These are phyloP conservation scores for Penicillium salamii DNA, from an alignment of 495 filamentous ascomycete genomes.

Conservation along the genomic window DNA sequence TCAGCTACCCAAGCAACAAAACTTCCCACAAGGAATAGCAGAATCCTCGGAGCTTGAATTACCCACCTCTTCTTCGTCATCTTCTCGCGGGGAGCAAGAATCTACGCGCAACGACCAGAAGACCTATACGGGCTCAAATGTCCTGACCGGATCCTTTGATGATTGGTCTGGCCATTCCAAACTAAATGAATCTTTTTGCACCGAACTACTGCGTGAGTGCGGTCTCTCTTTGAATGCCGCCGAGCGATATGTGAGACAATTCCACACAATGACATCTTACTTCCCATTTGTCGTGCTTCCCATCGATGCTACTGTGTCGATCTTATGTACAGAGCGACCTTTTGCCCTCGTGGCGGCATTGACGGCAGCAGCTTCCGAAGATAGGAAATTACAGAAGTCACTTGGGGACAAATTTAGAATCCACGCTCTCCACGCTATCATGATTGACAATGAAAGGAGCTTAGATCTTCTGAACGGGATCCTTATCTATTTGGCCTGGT, in stretches of 20 bases:
- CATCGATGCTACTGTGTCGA: neutral
- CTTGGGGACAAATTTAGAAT: neutral
- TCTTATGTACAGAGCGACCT: neutral
- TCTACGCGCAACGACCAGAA: neutral
- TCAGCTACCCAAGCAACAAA: neutral
- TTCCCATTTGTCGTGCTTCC: neutral
- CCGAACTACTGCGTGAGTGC: neutral
- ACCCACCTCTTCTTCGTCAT: neutral
- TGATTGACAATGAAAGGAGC: neutral
- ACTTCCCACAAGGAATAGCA: neutral
- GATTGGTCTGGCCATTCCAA: neutral
- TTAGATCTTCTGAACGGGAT: neutral
- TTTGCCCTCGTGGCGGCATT: neutral
- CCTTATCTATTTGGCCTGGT: neutral
- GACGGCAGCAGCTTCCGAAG: neutral
- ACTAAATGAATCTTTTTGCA: neutral
- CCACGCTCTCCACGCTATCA: neutral
- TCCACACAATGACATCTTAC: neutral
- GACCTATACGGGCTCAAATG: neutral
- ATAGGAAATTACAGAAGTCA: neutral
- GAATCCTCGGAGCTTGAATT: neutral
- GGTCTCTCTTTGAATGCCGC: neutral
- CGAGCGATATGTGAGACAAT: neutral
- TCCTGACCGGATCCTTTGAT: neutral
- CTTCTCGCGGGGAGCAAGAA: neutral